Base-by-base conservation (phyloP, 1,139 yeast genomes). In the Suhomyces wounanorum region DNA sequence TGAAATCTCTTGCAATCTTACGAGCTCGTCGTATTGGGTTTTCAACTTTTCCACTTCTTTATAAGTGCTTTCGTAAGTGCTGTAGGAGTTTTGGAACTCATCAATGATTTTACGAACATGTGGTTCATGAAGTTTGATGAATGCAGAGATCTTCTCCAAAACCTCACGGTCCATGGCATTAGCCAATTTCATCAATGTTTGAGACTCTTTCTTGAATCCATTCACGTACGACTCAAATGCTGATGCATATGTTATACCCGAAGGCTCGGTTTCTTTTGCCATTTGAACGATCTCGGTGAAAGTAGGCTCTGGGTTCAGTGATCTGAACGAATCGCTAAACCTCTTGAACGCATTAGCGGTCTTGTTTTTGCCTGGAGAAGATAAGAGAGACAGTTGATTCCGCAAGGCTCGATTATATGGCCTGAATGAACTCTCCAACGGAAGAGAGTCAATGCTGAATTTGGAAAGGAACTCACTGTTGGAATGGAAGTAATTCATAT, bases 41-140 rank as follows among this genome's bases (percentile, higher is more conserved):
- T 65, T 72, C 44, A 70, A 49, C 36, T 65, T 62, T 40, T 71
- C 77, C 36, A 75, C 63, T 8, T 58, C 62, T 1, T 59, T 54
- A 48, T 65, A 66, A 0, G 64, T 52, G 2, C 54, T 48, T n/a
- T 62, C 63, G 50, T 75, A 76, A 11, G 70, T 71, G 10, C 59
- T 56, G 37, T 68, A 63, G 9, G 69, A 54, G 1, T 62, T 64
- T 17, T 60, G 60, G 28, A 74, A 58, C n/a, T 64, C 61, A 10
- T 62, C 63, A 41, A 73, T 51, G 3, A 63, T 59, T 10, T 55
- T 52, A 5, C 69, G 59, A 3, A 75, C 62, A 43, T 61, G 65
- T 0, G 79, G 77, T 53, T 77, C 81, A 50, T 75, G 64, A 8
- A 55, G 51, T 50, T 74, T 75, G 26, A 77, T 62, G 53, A 73